Evolutionary conservation across 1,284 basidiomycete genomes (phyloP).

Genomic region (Vanrija pseudolonga): DNA sequence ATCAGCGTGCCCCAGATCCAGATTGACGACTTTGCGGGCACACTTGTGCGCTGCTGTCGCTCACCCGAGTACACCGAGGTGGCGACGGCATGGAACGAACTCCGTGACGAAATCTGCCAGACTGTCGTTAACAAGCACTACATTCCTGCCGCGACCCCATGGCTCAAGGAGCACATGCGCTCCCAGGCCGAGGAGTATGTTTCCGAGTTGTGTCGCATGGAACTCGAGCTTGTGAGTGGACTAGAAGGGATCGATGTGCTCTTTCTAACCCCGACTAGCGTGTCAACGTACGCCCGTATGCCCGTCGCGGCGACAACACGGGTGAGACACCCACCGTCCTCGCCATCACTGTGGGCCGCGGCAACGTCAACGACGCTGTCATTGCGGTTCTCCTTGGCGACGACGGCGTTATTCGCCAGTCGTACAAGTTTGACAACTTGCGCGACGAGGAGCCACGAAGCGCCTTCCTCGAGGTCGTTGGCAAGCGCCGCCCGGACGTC

Average conservation of each 20-base stretch:
- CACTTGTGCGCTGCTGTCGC: constrained; percentile 74
- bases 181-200: constrained; percentile 86
- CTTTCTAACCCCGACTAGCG: constrained; percentile 27
- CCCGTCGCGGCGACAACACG: constrained; percentile 59
- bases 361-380: constrained; percentile 88
- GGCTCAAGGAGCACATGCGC: constrained; percentile 83
- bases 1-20: constrained; percentile 62
- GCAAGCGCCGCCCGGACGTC: constrained; percentile 78
- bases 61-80: constrained; percentile 83
- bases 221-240: constrained; percentile 64
- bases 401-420: constrained; percentile 80
- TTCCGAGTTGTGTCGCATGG: constrained; percentile 62
- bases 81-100: constrained; percentile 87
- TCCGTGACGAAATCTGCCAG: constrained; percentile 73
- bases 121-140: constrained; percentile 70
- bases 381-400: constrained; percentile 81
- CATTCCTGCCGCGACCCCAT: constrained; percentile 75
- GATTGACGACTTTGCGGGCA: constrained; percentile 61
- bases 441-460: constrained; percentile 57
- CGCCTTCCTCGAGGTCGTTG: constrained; percentile 76
- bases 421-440: constrained; percentile 83
- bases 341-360: constrained; percentile 90
- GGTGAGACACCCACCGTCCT: constrained; percentile 80
- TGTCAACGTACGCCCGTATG: constrained; percentile 63
- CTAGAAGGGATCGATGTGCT: constrained; percentile 15